Percentiles rank a stretch among this genome's conserved stretches.
These are phyloP conservation scores for Pyricularia pennisetigena DNA, from an alignment of 2,329 filamentous ascomycete species.

Conservation along the genomic window DNA sequence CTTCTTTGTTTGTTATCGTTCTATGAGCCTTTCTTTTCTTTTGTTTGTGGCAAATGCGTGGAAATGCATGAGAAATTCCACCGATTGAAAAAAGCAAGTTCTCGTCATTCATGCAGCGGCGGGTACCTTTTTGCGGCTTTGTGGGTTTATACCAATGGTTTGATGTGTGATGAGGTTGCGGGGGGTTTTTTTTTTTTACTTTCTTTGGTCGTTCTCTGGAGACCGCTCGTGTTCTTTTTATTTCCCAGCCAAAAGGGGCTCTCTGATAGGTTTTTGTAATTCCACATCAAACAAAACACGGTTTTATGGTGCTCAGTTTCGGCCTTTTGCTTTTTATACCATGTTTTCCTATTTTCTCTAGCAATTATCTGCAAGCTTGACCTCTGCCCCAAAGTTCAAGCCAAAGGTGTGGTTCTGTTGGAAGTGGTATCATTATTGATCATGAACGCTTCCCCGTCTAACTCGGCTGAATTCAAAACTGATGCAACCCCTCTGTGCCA, in stretches of 20 bases:
- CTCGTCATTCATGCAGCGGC: not conserved
- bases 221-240: not conserved
- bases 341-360: not conserved
- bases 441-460: not conserved
- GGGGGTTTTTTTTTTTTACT: too few relatives aligned
- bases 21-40: not conserved
- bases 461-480: not conserved
- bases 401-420: not conserved
- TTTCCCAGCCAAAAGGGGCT: not conserved
- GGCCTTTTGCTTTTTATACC: not conserved
- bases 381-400: not conserved
- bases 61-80: not conserved
- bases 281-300: not conserved
- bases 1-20: not conserved
- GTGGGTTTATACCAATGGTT: not conserved
- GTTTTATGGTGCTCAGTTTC: not conserved
- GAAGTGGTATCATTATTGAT: not conserved
- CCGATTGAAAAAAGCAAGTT: not conserved
- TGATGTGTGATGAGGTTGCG: not conserved
- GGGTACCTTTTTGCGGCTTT: not conserved
- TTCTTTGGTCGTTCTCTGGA: not conserved
- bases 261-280: not conserved
- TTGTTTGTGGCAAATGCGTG: not conserved
- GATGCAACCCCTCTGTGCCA: not conserved
- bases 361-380: not conserved